Base-by-base conservation (phyloP, 257 asterid species). In the Fraxinus quadrangulata region DNA sequence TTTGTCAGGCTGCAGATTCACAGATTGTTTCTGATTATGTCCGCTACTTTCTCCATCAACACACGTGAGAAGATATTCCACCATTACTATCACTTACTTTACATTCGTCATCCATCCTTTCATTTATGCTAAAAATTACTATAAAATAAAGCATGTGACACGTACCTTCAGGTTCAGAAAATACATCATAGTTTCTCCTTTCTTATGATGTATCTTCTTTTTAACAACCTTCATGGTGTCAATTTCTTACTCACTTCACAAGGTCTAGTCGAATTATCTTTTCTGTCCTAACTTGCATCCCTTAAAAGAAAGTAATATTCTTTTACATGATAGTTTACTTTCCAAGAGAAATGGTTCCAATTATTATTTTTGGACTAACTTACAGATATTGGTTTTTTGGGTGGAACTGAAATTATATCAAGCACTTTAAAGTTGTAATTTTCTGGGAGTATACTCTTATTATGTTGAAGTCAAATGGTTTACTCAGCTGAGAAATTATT, bases 11-110 rank as follows among this genome's bases (percentile, higher is more conserved):
- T 24, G 97, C 97, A 69, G 97, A 92, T 82, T 91, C 97, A 4
- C 97, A 92, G 82, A 81, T 88, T 78, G 84, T 92, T 70, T 92
- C 97, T 13, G 97, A 92, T 79, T 92, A 92, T 66, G 97, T 91
- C 31, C 91, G 96, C 70, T 81, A 87, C 92, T 92, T 83, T 79
- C 96, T 92, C 80, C 93, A 91, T 80, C 97, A 92, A 68, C 97
- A 92, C 89, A 92, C 92, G 97, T 92, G 84, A 85, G 94, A 8
- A 63, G 34, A 63, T 63, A 26, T 26, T 63, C 36, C 34, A 9
- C 1, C 33, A 26, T 63, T 63, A 10, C 33, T 63, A 24, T 63
- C n/a, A 63, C 49, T 42, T 40, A 40, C 34, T 63, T 56, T 10
- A 23, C 34, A 63, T 63, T 24, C 19, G 19, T 2, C 69, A 2